Percentiles rank a stretch among this genome's conserved stretches.
phyloP scores from a whole-genome alignment of 306 rosid species.

The Styphnolobium japonicum region DNA sequence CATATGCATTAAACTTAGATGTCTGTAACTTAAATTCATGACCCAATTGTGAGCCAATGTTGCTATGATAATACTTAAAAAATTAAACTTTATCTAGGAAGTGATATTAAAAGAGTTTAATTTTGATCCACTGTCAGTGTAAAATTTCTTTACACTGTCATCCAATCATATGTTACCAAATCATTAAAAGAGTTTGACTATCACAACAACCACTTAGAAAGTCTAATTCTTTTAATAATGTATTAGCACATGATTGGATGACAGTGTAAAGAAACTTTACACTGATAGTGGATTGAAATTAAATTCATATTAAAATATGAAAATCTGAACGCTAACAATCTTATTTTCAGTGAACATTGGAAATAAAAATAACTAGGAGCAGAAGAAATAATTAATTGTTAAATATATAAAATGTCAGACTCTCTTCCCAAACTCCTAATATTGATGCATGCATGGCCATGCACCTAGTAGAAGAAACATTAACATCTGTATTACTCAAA shows the following conservation, averaged over 20 bases:
- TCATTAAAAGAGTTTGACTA: too few species aligned
- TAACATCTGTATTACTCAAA: neutral
- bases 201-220: too few species aligned
- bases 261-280: too few species aligned
- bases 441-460: neutral
- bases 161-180: too few species aligned
- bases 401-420: neutral
- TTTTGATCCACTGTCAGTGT: too few species aligned
- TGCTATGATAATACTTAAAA: neutral
- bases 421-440: neutral
- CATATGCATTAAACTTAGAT: neutral
- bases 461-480: neutral
- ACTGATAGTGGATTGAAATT: too few species aligned
- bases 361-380: neutral
- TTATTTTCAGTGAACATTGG: constrained; percentile 11
- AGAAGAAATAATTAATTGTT: constrained; percentile 1
- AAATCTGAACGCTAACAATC: constrained; percentile 13
- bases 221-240: too few species aligned
- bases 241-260: too few species aligned
- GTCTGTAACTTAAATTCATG: neutral
- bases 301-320: neutral
- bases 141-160: too few species aligned
- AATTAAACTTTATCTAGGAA: neutral
- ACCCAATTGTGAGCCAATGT: neutral
- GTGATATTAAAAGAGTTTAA: too few species aligned